Conservation (phyloP, 768 basidiomycete species). For the Kwoniella newhampshirensis region DNA sequence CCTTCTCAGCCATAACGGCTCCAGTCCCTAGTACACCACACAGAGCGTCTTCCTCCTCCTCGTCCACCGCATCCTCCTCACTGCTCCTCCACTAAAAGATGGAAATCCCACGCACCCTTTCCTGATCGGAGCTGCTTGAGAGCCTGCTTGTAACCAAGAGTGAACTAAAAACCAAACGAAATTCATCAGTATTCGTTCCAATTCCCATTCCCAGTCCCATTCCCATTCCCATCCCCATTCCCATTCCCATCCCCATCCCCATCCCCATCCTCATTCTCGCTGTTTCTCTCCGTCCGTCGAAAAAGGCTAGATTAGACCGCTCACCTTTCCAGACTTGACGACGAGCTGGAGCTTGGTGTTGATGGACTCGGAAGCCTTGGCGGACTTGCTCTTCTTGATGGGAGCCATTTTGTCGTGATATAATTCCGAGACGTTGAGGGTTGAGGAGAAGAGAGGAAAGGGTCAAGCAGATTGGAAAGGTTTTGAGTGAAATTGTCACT, state of each 20-base stretch:
- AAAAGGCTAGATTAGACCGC: constrained; percentile 1
- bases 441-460: constrained; percentile 4
- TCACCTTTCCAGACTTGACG: constrained; percentile 89
- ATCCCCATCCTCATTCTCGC: background rate
- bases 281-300: background rate
- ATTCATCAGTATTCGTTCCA: too few species aligned
- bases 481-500: background rate
- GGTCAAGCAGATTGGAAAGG: background rate
- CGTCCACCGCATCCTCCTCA: background rate
- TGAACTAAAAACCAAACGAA: constrained; percentile 60
- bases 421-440: constrained; percentile 7
- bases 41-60: background rate
- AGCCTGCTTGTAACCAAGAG: constrained; percentile 95
- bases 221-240: background rate
- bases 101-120: constrained; percentile 70
- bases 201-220: background rate
- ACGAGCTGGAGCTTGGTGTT: constrained; percentile 84
- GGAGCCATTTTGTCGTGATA: constrained; percentile 69
- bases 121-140: constrained; percentile 97
- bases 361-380: constrained; percentile 92
- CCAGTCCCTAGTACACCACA: constrained; percentile 21
- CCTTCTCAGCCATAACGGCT: constrained; percentile 83
- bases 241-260: background rate
- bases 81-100: background rate
- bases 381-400: constrained; percentile 89